Evolutionary conservation across 768 basidiomycete species (phyloP).

Genomic region (Galerina sulciceps): DNA sequence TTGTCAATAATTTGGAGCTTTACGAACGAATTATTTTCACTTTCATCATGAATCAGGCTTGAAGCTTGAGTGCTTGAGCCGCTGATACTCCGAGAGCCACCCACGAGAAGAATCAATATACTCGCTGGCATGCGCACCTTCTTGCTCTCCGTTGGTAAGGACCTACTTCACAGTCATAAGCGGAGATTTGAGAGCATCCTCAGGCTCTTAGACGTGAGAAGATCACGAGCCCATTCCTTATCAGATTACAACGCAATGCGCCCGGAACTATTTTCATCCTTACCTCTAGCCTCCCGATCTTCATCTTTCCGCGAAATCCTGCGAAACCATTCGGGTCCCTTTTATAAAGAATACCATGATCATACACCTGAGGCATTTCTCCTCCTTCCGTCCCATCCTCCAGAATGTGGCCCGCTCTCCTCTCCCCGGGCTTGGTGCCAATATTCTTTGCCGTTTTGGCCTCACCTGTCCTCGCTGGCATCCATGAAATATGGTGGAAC

Average conservation of each 20-base stretch:
- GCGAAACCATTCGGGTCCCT: background rate
- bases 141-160: background rate
- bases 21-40: no score
- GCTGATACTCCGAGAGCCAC: no score
- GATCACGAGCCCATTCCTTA: constrained; percentile 18
- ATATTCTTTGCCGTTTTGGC: constrained; percentile 35
- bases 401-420: constrained; percentile 5
- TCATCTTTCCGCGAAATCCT: constrained; percentile 11
- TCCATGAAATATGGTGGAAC: constrained; percentile 88
- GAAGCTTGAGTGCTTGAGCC: no score
- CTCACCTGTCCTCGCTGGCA: constrained; percentile 56
- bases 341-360: constrained; percentile 8
- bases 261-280: constrained; percentile 13
- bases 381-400: background rate
- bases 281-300: constrained; percentile 12
- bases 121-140: background rate
- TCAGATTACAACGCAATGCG: constrained; percentile 22
- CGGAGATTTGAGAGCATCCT: constrained; percentile 4
- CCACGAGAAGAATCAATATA: no score
- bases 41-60: no score
- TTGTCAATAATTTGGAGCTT: no score
- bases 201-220: background rate
- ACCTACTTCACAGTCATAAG: background rate
- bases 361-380: background rate
- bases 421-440: background rate